phyloP scores from a whole-genome alignment of 2,329 filamentous ascomycete species.

The Pleoardoris graminearum region DNA sequence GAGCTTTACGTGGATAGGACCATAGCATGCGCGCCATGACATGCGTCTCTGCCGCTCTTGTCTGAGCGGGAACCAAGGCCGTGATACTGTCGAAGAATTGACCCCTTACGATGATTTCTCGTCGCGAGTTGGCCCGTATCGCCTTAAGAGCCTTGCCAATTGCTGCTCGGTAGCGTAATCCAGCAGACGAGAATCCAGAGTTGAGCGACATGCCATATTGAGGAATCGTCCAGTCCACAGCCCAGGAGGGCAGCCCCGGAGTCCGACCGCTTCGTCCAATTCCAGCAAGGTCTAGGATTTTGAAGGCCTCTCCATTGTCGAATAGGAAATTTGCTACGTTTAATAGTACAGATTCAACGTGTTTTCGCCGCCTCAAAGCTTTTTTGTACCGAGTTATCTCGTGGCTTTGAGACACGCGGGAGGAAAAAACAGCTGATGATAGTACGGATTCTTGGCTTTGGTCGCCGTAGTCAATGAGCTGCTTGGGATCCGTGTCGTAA shows the following conservation, averaged over 20 bases:
- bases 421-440: no score
- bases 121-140: not conserved
- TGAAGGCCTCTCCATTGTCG: not conserved
- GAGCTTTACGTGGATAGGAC: not conserved
- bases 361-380: no score
- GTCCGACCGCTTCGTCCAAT: not conserved
- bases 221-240: not conserved
- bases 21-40: not conserved
- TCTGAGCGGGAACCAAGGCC: not conserved
- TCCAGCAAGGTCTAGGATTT: not conserved
- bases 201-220: not conserved
- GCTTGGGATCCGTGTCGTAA: not conserved
- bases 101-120: not conserved
- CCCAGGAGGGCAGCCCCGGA: not conserved
- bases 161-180: not conserved
- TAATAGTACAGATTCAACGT: not conserved
- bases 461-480: not conserved
- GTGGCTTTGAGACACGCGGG: no score
- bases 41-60: not conserved
- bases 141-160: not conserved
- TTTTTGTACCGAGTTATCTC: no score
- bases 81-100: not conserved
- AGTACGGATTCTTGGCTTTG: not conserved
- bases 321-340: not conserved
- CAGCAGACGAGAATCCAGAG: not conserved